phyloP scores from a whole-genome alignment of 2,329 filamentous ascomycete species.

The Geosmithia morbida region DNA sequence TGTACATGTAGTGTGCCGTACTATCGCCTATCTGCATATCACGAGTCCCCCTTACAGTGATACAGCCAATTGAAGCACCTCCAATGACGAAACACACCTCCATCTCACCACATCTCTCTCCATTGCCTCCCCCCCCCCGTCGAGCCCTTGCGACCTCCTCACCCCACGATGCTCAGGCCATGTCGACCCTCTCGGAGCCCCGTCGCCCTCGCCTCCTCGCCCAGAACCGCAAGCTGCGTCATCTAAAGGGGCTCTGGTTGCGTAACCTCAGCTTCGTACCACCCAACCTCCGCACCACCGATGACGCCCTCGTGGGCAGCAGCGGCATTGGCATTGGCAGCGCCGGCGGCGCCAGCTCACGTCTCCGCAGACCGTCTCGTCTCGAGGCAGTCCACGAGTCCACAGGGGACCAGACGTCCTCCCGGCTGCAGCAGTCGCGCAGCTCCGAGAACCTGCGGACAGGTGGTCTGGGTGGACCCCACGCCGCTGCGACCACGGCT shows the following conservation, averaged over 20 bases:
- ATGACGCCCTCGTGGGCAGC: conserved; percentile 38
- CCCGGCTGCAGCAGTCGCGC: conserved; percentile 37
- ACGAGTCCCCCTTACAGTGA: not conserved
- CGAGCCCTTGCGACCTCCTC: not conserved
- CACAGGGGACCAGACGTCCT: conserved; percentile 1
- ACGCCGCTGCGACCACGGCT: not conserved
- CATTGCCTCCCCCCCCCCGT: not conserved
- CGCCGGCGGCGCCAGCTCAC: not conserved
- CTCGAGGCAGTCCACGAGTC: conserved; percentile 33
- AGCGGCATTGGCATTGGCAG: conserved; percentile 46
- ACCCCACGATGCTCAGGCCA: conserved; percentile 5
- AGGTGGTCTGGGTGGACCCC: conserved; percentile 3
- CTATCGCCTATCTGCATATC: not conserved
- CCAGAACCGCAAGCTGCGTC: conserved; percentile 77
- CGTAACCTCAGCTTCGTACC: conserved; percentile 65
- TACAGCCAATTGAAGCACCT: not conserved
- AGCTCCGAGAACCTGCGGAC: conserved; percentile 36
- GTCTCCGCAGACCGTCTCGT: conserved; percentile 15
- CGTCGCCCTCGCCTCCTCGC: conserved; percentile 38
- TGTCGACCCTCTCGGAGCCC: conserved; percentile 21
- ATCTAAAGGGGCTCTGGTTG: conserved; percentile 74
- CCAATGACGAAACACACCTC: conserved; percentile 1
- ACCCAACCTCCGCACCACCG: conserved; percentile 52
- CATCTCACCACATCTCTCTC: not conserved
- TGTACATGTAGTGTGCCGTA: too few relatives aligned